These are phyloP conservation scores for Phytopythium cucurbitacearum DNA, from an alignment of 352 stramenopile genomes.

Conservation along the genomic window DNA sequence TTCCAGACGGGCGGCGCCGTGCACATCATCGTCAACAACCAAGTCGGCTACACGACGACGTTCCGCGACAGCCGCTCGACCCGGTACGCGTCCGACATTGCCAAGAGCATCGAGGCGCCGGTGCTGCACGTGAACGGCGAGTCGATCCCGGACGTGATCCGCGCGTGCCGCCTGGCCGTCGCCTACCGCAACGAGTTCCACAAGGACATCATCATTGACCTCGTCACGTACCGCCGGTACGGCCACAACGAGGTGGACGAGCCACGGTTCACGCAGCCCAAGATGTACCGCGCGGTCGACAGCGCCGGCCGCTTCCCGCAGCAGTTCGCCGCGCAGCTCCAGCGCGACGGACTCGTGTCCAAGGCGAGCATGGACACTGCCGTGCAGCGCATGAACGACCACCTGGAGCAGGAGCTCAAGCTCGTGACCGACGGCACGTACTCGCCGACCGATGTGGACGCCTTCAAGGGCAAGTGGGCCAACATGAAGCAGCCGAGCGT, in stretches of 20 bases:
- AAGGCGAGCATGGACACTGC: slow-evolving; percentile 52
- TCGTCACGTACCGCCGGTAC: slow-evolving; percentile 80
- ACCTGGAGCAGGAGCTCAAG: slow-evolving; percentile 64
- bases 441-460: slow-evolving; percentile 59
- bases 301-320: slow-evolving; percentile 60
- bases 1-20: slow-evolving; percentile 76
- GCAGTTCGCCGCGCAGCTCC: slow-evolving; percentile 67
- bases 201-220: slow-evolving; percentile 85
- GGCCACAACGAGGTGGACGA: slow-evolving; percentile 91
- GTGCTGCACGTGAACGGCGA: slow-evolving; percentile 90
- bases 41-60: slow-evolving; percentile 89
- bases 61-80: slow-evolving; percentile 73
- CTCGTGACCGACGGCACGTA: slow-evolving; percentile 44
- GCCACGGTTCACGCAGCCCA: slow-evolving; percentile 84
- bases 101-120: slow-evolving; percentile 75
- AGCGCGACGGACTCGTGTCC: slow-evolving; percentile 49
- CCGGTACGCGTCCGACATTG: slow-evolving; percentile 82
- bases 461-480: slow-evolving; percentile 72
- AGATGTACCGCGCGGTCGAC: slow-evolving; percentile 81
- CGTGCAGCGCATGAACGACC: slow-evolving; percentile 46
- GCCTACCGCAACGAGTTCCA: slow-evolving; percentile 82
- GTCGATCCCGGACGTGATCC: slow-evolving; percentile 71
- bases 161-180: slow-evolving; percentile 65
- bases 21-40: slow-evolving; percentile 89
- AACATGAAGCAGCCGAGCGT: slow-evolving; percentile 42